These are phyloP conservation scores for Lophium mytilinum DNA, from an alignment of 495 filamentous ascomycete genomes.

Conservation along the genomic window DNA sequence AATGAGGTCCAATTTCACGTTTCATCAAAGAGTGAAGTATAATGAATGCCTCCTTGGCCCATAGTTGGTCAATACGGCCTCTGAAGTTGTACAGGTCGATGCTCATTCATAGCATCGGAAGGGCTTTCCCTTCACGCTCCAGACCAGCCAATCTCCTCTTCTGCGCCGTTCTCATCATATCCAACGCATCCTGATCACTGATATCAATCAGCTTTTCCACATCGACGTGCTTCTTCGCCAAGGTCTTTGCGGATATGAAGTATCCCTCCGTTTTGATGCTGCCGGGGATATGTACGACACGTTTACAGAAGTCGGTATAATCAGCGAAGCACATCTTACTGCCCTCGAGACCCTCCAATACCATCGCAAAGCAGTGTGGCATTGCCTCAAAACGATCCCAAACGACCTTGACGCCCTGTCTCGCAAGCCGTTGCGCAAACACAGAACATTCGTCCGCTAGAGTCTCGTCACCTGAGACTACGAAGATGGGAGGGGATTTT, in stretches of 20 bases:
- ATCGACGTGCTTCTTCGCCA: conserved; percentile 37
- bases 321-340: conserved; percentile 46
- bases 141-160: conserved; percentile 25
- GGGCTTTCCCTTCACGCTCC: neutral
- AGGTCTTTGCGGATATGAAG: conserved; percentile 45
- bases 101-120: neutral
- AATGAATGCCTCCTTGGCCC: too few species aligned
- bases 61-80: too few species aligned
- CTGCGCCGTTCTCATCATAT: conserved; percentile 42
- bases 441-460: conserved; percentile 64
- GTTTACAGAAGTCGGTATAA: conserved; percentile 49
- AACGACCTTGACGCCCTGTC: conserved; percentile 55
- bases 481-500: conserved; percentile 59
- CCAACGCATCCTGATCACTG: conserved; percentile 45
- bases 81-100: too few species aligned
- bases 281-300: conserved; percentile 35
- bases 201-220: conserved; percentile 42
- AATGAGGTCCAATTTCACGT: too few species aligned
- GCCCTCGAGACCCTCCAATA: conserved; percentile 48
- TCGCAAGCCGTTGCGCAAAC: conserved; percentile 49
- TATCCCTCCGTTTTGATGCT: conserved; percentile 40
- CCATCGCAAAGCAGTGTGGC: conserved; percentile 74
- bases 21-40: too few species aligned
- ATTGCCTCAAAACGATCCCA: conserved; percentile 77
- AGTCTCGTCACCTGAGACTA: conserved; percentile 71